These are phyloP conservation scores for Ochromonas danica DNA, from an alignment of 108 stramenopile genomes.

Conservation along the genomic window DNA sequence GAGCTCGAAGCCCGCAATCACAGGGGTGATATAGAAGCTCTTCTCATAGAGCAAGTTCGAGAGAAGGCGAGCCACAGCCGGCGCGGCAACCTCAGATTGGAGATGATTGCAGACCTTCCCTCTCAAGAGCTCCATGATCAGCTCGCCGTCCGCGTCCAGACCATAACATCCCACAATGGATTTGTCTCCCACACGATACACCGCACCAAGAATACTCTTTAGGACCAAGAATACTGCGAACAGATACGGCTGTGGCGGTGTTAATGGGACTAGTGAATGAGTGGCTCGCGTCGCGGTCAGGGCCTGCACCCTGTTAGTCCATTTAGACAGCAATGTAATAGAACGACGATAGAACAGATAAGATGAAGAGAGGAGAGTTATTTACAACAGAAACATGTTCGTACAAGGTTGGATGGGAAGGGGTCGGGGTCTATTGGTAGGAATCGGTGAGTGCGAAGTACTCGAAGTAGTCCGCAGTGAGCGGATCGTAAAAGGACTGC, in stretches of 20 bases:
- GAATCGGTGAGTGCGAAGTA: constrained; percentile 7
- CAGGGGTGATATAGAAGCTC: not conserved
- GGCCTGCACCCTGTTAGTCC: too few species aligned
- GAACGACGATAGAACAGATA: too few species aligned
- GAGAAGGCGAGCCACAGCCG: not conserved
- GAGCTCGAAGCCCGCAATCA: not conserved
- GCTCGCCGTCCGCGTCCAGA: not conserved
- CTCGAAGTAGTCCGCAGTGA: constrained; percentile 11
- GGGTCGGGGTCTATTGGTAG: too few species aligned
- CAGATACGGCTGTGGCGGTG: too few species aligned
- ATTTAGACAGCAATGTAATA: too few species aligned
- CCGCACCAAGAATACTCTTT: too few species aligned
- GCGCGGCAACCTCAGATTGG: not conserved
- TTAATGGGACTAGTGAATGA: too few species aligned
- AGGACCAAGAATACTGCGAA: too few species aligned
- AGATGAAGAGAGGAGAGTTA: too few species aligned
- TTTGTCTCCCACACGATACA: not conserved
- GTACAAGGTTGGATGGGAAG: too few species aligned
- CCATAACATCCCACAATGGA: not conserved
- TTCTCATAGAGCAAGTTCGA: not conserved
- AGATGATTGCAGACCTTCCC: not conserved
- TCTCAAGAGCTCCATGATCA: not conserved
- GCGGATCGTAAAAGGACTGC: constrained; percentile 13
- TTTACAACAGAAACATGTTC: too few species aligned
- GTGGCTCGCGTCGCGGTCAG: too few species aligned